A percentile compares a stretch with the other conserved stretches of the same genome.
Conservation (phyloP, 2,329 filamentous ascomycete species). For the Fonsecaea nubica region DNA sequence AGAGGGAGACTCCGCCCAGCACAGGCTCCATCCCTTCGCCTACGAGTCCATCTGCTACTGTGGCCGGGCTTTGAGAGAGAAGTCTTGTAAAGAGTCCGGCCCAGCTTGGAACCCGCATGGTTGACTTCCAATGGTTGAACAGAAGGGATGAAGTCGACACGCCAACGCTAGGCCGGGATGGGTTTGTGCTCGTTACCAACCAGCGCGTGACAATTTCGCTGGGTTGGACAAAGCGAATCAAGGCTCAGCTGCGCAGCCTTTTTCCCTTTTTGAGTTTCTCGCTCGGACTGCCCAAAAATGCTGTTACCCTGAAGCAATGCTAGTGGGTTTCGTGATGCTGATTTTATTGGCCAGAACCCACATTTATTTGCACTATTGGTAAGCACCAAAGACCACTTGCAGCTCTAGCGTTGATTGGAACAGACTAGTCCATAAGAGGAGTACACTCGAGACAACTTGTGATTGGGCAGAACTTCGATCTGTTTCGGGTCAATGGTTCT, state of each 20-base stretch:
- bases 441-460: neutral
- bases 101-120: neutral
- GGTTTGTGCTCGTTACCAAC: constrained; percentile 13
- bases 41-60: constrained; percentile 3
- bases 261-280: constrained; percentile 15
- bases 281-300: constrained; percentile 14
- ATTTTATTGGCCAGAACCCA: neutral
- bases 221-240: constrained; percentile 5
- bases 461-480: constrained; percentile 15
- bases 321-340: neutral
- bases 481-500: constrained; percentile 20
- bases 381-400: constrained; percentile 12
- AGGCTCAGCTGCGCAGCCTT: neutral
- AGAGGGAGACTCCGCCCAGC: constrained; percentile 9
- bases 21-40: constrained; percentile 11
- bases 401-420: neutral
- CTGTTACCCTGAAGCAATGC: constrained; percentile 17
- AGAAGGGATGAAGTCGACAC: constrained; percentile 10
- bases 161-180: constrained; percentile 6
- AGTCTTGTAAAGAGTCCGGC: neutral
- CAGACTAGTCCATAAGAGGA: neutral
- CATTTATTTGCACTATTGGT: constrained; percentile 7
- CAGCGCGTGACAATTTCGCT: neutral
- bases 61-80: neutral
- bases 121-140: constrained; percentile 12